Evolutionary conservation across 495 filamentous ascomycete species (phyloP), one percentile per base, ranked within the genome.

Genomic region (Bacidia rubella): DNA sequence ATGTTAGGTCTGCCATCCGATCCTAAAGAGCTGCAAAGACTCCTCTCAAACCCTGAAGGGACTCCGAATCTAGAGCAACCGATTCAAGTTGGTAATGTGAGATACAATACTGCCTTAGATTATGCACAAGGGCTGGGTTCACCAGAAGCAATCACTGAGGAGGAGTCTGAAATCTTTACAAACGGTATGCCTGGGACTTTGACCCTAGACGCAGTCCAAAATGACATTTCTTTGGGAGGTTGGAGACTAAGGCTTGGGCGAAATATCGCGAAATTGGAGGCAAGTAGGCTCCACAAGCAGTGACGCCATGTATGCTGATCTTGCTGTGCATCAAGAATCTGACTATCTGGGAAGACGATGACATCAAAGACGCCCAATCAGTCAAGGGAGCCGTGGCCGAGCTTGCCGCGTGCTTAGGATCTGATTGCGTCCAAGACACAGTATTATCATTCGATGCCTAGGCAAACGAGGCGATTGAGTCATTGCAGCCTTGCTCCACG

Each of bases 111-210:
- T 7, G 47, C 50, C 23, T 17, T 39, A 46, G 43, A 58, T 12
- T 63, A 62, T 35, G 39, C 53, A 1, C 42, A 49, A 41, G 39
- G 38, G 29, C 23, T 38, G n/a, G 48, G 54, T 52, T 47, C 41
- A 51, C 39, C 54, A 55, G 57, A 64, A 0, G 48, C 62, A 21
- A 62, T 66, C 32, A 66, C 66, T 24, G 63, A 64, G 38, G 68
- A 75, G 17, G 64, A 68, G 24, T 63, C 67, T 5, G 59, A 69
- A 2, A 73, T 92, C 21, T 85, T 92, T 49, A 60, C 68, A 19
- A 70, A 82, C 38, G 67, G 75, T 48, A 89, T 93, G 78, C 90
- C 90, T 0, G 90, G 90, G 2, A 72, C 85, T 24, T 69, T 90
- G 56, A 79, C 85, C 1, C 59, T 75, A 11, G 69, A 74, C 0